Percentiles rank a stretch among this genome's conserved stretches.
These are phyloP conservation scores for Pseudogymnoascus sp. DNA, from an alignment of 2,329 filamentous ascomycete species.

Conservation along the genomic window DNA sequence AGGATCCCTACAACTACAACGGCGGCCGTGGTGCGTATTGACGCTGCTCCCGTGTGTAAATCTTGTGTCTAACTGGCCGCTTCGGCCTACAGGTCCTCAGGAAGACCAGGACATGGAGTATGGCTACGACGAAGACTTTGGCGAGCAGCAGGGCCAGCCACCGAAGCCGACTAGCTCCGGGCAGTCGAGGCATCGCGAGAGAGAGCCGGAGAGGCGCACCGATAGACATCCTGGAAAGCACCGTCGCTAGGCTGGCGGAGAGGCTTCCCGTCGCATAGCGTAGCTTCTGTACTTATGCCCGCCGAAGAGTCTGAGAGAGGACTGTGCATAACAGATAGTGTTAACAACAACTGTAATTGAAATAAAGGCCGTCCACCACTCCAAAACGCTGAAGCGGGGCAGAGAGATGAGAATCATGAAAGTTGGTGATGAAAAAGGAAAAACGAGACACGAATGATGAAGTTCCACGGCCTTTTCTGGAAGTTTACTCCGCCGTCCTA, in stretches of 20 bases:
- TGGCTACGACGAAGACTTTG: not conserved
- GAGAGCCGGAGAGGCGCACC: not conserved
- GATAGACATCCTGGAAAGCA: not conserved
- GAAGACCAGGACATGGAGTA: slow-evolving; percentile 2
- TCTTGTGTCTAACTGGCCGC: not conserved
- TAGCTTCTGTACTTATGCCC: no score
- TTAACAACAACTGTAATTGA: no score
- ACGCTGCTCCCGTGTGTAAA: not conserved
- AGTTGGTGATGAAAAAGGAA: no score
- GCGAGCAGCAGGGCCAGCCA: not conserved
- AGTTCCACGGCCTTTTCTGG: no score
- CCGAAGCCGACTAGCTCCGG: not conserved
- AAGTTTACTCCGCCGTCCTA: no score
- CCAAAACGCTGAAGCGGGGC: no score
- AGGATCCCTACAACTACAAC: not conserved
- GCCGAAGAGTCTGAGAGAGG: no score
- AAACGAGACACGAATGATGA: no score
- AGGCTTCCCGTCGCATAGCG: no score
- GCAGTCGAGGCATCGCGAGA: not conserved
- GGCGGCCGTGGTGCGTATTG: not conserved
- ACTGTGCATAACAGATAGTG: no score
- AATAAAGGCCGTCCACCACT: no score
- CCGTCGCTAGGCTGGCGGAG: not conserved
- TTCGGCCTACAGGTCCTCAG: not conserved
- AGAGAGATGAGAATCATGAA: no score